phyloP scores from a whole-genome alignment of 441 rosid species.

The Daphne laureola region DNA sequence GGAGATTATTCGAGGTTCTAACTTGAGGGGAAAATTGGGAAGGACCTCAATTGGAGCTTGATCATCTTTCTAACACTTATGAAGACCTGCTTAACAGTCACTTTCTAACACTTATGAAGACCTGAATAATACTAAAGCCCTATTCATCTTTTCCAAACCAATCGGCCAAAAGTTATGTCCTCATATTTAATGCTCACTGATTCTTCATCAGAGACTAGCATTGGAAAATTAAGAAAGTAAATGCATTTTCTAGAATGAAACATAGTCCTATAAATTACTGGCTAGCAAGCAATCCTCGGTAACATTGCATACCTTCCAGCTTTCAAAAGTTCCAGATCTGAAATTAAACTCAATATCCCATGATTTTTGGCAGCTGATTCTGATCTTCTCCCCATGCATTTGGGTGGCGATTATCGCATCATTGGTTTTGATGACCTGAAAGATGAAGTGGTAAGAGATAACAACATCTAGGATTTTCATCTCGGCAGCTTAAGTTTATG shows the following conservation, averaged over 20 bases:
- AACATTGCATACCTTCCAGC: conserved; percentile 69
- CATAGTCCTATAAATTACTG: background rate
- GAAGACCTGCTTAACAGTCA: no score
- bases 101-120: no score
- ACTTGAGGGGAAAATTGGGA: no score
- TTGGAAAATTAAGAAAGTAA: background rate
- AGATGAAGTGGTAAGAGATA: conserved; percentile 2
- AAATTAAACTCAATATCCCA: conserved; percentile 71
- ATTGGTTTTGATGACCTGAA: conserved; percentile 50
- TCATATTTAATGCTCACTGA: no score
- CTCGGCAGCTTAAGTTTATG: background rate
- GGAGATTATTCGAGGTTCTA: no score
- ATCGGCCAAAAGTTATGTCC: no score
- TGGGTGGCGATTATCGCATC: conserved; percentile 36
- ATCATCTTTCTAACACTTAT: no score
- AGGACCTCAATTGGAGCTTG: no score
- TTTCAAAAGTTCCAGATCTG: conserved; percentile 54
- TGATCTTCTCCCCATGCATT: conserved; percentile 45
- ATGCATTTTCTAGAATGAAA: background rate
- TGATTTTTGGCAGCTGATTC: conserved; percentile 38
- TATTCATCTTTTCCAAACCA: no score
- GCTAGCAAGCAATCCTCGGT: conserved; percentile 11
- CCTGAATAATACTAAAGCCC: no score
- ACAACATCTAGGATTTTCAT: background rate
- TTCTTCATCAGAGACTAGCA: no score